Percentiles rank a stretch among this genome's conserved stretches.
These are phyloP conservation scores for Oryza glaberrima DNA, from an alignment of 176 grass and related monocot genomes.

Conservation along the genomic window DNA sequence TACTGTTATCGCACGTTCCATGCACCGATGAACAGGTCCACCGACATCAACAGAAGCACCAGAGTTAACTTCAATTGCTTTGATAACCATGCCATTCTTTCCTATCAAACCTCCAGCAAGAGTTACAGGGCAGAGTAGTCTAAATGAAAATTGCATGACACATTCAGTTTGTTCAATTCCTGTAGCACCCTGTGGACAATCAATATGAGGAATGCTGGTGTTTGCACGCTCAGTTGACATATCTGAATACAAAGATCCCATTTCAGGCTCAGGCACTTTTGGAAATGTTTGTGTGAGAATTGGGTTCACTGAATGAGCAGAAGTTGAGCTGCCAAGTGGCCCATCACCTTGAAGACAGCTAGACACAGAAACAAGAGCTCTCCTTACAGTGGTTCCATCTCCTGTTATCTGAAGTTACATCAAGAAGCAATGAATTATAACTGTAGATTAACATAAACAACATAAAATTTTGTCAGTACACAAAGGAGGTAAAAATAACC, in stretches of 20 bases:
- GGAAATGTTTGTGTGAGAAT: constrained; percentile 26
- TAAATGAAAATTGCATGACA: constrained; percentile 47
- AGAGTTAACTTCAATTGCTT: constrained; percentile 46
- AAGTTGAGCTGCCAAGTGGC: background rate
- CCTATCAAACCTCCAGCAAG: constrained; percentile 57
- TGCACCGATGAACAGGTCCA: constrained; percentile 24
- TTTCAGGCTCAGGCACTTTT: constrained; percentile 30
- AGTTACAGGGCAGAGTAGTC: constrained; percentile 39
- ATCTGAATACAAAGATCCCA: constrained; percentile 22
- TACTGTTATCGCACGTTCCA: constrained; percentile 51
- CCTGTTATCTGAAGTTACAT: constrained; percentile 48
- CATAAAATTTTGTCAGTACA: too few species aligned
- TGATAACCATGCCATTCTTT: constrained; percentile 39
- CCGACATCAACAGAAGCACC: constrained; percentile 42
- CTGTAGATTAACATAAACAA: too few species aligned
- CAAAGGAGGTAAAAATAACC: too few species aligned
- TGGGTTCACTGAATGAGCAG: constrained; percentile 13
- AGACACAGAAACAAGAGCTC: constrained; percentile 50
- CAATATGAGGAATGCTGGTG: constrained; percentile 1
- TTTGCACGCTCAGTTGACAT: constrained; percentile 39
- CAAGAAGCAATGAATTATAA: background rate
- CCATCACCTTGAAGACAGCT: constrained; percentile 49
- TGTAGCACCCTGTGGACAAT: constrained; percentile 26
- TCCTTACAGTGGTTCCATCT: constrained; percentile 37
- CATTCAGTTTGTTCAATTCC: constrained; percentile 28